Base-by-base conservation (phyloP, 208 protist species). In the Sergeia podlipaevii region DNA sequence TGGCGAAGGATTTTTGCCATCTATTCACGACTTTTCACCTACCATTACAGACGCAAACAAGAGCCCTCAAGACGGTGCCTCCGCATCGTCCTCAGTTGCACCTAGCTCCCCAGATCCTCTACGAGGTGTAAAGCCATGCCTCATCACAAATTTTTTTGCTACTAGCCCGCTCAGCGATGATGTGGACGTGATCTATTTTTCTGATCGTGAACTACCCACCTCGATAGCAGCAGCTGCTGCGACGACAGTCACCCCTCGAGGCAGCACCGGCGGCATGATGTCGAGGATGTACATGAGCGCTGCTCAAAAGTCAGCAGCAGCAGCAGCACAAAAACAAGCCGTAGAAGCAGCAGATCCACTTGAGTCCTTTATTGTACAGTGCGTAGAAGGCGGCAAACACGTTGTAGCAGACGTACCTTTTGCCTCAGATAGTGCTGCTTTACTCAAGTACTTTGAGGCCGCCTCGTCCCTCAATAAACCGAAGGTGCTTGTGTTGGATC, bases 161-260 rank as follows among this genome's bases (percentile, higher is more conserved):
- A n/a, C n/a, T n/a, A n/a, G n/a, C n/a, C n/a, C n/a, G n/a, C n/a
- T n/a, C n/a, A n/a, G n/a, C n/a, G 53, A 52, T 4, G 48, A 60
- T 20, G 63, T 77, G 34, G 70, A 78, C 47, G 55, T 75, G 3
- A 56, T 84, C 10, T 69, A 73, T 56, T 67, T 84, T 23, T 55
- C 72, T 3, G 42, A 13, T 13, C n/a, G 0, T 2, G 15, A 8
- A 55, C 11, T 26, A 15, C 55, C 51, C 47, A 13, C 24, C 29
- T 23, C 13, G 42, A 47, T 10, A 47, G 17, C 21, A 50, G 8
- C 21, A 50, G 8, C 21, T 34, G 10, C 26, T n/a, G n/a, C n/a
- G n/a, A 10, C 17, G 11, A 23, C 13, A 11, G 11, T 11, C 42
- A 11, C 42, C 17, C 34, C n/a, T n/a, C n/a, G n/a, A n/a, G n/a